Percentiles rank a stretch among this genome's conserved stretches.
Evolutionary conservation across 1,284 basidiomycete species (phyloP).

Genomic region (Sporisorium scitamineum): DNA sequence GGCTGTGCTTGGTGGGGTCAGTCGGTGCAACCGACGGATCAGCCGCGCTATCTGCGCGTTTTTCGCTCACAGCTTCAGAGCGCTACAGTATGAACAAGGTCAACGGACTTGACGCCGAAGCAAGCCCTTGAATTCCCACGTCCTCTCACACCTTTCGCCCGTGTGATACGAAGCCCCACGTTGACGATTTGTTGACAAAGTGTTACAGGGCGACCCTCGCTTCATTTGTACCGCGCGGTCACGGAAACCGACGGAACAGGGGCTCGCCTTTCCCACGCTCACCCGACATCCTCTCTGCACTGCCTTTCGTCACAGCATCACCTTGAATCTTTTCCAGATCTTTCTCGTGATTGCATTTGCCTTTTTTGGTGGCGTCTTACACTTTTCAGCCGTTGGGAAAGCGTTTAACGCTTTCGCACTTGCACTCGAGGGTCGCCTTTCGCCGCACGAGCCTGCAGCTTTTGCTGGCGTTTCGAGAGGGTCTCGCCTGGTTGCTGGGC

Average conservation of each 20-base stretch:
- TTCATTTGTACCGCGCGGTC: background rate
- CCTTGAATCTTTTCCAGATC: background rate
- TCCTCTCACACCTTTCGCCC: background rate
- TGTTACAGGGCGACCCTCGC: background rate
- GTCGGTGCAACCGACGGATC: background rate
- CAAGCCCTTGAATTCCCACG: background rate
- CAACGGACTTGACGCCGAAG: background rate
- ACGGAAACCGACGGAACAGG: background rate
- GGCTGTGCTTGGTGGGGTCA: background rate
- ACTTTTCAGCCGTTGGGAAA: background rate
- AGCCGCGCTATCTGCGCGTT: background rate
- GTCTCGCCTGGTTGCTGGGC: constrained; percentile 28
- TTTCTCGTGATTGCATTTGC: background rate
- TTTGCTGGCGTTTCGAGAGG: constrained; percentile 64
- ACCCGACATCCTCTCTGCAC: background rate
- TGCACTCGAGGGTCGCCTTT: constrained; percentile 60
- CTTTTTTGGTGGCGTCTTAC: background rate
- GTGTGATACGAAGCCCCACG: background rate
- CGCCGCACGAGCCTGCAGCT: constrained; percentile 63
- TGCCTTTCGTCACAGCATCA: background rate
- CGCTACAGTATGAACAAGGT: too few species aligned
- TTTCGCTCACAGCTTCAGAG: too few species aligned
- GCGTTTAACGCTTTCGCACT: constrained; percentile 33
- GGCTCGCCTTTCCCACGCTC: background rate
- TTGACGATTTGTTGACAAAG: background rate